Evolutionary conservation across 208 protist genomes (phyloP).

Genomic region (Trypanosoma scelopori): DNA sequence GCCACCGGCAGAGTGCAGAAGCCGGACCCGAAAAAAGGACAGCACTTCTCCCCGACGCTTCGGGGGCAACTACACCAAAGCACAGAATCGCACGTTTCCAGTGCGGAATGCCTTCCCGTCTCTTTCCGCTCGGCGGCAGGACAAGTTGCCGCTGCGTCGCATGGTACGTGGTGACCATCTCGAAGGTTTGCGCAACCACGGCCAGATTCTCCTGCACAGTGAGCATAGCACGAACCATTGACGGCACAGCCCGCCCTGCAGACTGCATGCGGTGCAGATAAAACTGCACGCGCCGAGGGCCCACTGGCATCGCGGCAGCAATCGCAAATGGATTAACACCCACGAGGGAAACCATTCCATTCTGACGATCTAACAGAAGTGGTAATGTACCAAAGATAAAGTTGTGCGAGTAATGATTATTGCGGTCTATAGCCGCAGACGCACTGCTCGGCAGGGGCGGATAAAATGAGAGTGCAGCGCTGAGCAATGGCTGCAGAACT

Average conservation of each 20-base stretch:
- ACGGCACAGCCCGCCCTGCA: conserved; percentile 27
- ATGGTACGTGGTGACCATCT: conserved; percentile 18
- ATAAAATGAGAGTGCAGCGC: conserved; percentile 15
- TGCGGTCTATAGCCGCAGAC: background rate
- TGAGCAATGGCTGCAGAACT: conserved; percentile 17
- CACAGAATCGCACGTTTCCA: background rate
- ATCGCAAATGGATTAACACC: conserved; percentile 34
- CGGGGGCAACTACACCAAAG: background rate
- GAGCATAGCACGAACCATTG: conserved; percentile 32
- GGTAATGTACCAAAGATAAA: conserved; percentile 28
- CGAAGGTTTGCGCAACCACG: conserved; percentile 12
- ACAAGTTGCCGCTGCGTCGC: conserved; percentile 15
- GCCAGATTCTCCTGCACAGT: conserved; percentile 11
- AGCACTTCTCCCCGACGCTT: background rate
- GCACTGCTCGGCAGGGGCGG: background rate
- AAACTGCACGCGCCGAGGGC: conserved; percentile 25
- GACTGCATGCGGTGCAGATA: conserved; percentile 34
- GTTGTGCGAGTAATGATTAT: conserved; percentile 8
- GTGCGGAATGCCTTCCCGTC: background rate
- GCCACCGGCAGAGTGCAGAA: background rate
- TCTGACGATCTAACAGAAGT: conserved; percentile 19
- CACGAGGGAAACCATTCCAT: conserved; percentile 21
- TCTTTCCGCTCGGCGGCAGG: background rate
- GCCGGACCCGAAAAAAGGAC: conserved; percentile 15
- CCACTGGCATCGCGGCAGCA: conserved; percentile 23